Evolutionary conservation across 2,329 filamentous ascomycete genomes (phyloP).

Genomic region (Pseudopyrenochaeta lycopersici): DNA sequence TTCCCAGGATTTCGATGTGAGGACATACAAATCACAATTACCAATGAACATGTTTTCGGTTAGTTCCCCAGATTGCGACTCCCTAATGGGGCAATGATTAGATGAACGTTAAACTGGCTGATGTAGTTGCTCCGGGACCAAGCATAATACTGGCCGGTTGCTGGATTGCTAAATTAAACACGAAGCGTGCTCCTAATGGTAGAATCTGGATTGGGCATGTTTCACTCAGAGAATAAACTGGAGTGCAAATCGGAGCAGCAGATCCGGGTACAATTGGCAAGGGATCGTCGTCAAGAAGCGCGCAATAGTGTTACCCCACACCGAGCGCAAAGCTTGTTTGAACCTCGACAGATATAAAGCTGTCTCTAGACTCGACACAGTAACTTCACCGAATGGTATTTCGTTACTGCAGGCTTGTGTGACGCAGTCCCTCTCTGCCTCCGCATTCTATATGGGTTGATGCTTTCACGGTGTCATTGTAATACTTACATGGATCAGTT

Average conservation of each 20-base stretch:
- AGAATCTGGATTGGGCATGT: constrained; percentile 8
- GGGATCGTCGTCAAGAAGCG: not conserved
- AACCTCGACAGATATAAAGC: not conserved
- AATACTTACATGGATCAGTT: too few relatives aligned
- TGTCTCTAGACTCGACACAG: too few relatives aligned
- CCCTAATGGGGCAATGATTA: constrained; percentile 6
- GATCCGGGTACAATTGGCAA: not conserved
- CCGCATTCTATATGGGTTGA: too few relatives aligned
- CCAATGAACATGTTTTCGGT: constrained; percentile 5
- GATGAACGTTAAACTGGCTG: constrained; percentile 15
- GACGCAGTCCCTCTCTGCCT: too few relatives aligned
- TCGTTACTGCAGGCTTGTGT: not conserved
- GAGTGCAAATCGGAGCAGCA: not conserved
- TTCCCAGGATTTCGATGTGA: not conserved
- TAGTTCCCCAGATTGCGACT: constrained; percentile 4
- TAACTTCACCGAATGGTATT: too few relatives aligned
- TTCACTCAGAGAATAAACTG: not conserved
- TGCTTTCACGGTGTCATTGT: too few relatives aligned
- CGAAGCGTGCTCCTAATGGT: not conserved
- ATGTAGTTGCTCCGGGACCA: constrained; percentile 2
- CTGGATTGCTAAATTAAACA: constrained; percentile 3
- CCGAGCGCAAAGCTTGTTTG: not conserved
- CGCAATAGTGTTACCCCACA: not conserved
- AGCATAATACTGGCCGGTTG: not conserved
- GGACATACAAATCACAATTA: not conserved